A percentile compares a stretch with the other conserved stretches of the same genome.
Evolutionary conservation across 2,329 filamentous ascomycete genomes (phyloP).

Genomic region (Calonectria naviculata): DNA sequence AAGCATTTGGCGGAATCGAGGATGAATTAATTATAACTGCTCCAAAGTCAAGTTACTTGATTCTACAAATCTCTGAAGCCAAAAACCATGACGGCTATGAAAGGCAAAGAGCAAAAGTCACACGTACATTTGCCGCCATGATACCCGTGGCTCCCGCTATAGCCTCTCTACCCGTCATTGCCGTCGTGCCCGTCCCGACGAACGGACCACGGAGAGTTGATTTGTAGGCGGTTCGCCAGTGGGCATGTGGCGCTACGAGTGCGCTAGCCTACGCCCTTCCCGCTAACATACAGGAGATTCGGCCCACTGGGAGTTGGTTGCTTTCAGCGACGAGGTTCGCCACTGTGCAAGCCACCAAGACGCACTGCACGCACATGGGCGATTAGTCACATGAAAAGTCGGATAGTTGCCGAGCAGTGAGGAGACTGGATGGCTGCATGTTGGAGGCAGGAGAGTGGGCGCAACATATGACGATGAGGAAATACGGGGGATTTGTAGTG

Average conservation of each 20-base stretch:
- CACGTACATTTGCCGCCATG: neutral
- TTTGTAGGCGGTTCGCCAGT: neutral
- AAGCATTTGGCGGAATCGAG: too few species aligned
- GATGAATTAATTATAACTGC: too few species aligned
- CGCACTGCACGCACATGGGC: neutral
- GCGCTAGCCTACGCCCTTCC: neutral
- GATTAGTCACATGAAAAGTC: neutral
- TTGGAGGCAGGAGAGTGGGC: too few species aligned
- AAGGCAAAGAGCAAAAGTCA: too few species aligned
- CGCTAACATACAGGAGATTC: neutral
- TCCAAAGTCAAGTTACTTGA: too few species aligned
- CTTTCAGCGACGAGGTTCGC: neutral
- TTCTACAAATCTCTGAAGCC: too few species aligned
- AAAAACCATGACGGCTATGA: too few species aligned
- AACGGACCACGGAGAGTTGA: neutral
- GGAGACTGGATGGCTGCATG: too few species aligned
- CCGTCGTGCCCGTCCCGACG: neutral
- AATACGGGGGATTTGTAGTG: too few species aligned
- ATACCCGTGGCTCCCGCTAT: slow-evolving; percentile 27
- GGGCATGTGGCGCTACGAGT: neutral
- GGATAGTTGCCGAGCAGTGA: neutral
- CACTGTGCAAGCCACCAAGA: neutral
- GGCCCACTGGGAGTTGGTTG: neutral
- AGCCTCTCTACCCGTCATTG: slow-evolving; percentile 21
- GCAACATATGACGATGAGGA: neutral